phyloP scores from a whole-genome alignment of 805 yeast species.

The Wickerhamiella occidentalis region DNA sequence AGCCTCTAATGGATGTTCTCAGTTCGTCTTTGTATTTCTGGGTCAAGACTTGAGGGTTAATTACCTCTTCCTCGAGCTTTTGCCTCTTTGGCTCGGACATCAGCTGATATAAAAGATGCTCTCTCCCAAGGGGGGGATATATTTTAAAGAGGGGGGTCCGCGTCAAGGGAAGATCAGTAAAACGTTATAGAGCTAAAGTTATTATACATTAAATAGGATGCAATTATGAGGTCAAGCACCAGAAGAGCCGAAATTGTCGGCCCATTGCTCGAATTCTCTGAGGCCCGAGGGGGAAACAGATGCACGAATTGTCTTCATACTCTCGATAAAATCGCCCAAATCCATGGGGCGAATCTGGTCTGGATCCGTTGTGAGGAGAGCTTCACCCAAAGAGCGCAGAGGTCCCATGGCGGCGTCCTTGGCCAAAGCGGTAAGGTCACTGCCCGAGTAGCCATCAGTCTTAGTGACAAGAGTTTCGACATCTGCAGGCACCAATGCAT shows the following conservation, averaged over 20 bases:
- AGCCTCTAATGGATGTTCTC: slow-evolving; percentile 32
- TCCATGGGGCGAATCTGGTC: slow-evolving; percentile 68
- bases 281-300: slow-evolving; percentile 79
- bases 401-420: slow-evolving; percentile 99
- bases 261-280: slow-evolving; percentile 78
- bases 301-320: slow-evolving; percentile 71
- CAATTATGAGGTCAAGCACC: slow-evolving; percentile 42
- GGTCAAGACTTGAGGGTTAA: slow-evolving; percentile 2
- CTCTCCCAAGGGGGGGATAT: no score
- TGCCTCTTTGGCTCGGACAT: slow-evolving; percentile 5
- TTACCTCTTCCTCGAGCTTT: not conserved
- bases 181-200: not conserved
- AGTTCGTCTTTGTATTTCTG: slow-evolving; percentile 9
- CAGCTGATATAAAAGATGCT: not conserved
- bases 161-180: no score
- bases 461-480: slow-evolving; percentile 45
- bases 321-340: slow-evolving; percentile 58
- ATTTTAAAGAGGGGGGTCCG: no score
- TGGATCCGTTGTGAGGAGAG: slow-evolving; percentile 52
- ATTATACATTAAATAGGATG: slow-evolving; percentile 8
- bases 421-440: slow-evolving; percentile 85
- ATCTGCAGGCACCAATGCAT: slow-evolving; percentile 54
- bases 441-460: slow-evolving; percentile 82
- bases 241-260: slow-evolving; percentile 69
- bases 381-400: slow-evolving; percentile 76